Conservation (phyloP, 306 rosid species). For the Inga laurina region DNA sequence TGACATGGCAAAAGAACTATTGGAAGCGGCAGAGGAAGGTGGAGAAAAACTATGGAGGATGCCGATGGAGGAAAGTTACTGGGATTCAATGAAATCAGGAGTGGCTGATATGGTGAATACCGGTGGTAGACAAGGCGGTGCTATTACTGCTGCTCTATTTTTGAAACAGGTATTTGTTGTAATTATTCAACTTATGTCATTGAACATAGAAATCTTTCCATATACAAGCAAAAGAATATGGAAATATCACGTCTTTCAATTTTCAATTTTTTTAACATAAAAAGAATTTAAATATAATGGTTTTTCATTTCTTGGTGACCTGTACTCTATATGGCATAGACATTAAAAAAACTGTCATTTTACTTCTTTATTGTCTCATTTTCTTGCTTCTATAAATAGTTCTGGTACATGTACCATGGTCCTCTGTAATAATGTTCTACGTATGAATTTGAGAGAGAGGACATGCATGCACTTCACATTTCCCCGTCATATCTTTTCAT, state of each 20-base stretch:
- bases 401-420: background rate
- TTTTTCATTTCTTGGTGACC: background rate
- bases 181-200: background rate
- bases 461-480: background rate
- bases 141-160: constrained; percentile 96
- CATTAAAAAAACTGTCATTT: background rate
- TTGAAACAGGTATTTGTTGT: constrained; percentile 73
- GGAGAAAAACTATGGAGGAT: constrained; percentile 96
- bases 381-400: background rate
- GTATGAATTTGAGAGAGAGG: background rate
- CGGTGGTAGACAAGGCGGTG: constrained; percentile 84
- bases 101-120: constrained; percentile 96
- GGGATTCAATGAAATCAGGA: constrained; percentile 97
- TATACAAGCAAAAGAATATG: background rate
- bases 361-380: background rate
- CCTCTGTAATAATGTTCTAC: background rate
- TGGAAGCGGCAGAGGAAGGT: constrained; percentile 75
- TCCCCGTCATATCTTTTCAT: background rate
- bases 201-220: background rate
- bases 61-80: constrained; percentile 97
- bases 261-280: background rate
- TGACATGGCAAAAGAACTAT: constrained; percentile 86
- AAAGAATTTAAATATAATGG: background rate
- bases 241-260: background rate
- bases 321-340: background rate